Conservation (phyloP, 805 yeast genomes). For the Metschnikowia similis region DNA sequence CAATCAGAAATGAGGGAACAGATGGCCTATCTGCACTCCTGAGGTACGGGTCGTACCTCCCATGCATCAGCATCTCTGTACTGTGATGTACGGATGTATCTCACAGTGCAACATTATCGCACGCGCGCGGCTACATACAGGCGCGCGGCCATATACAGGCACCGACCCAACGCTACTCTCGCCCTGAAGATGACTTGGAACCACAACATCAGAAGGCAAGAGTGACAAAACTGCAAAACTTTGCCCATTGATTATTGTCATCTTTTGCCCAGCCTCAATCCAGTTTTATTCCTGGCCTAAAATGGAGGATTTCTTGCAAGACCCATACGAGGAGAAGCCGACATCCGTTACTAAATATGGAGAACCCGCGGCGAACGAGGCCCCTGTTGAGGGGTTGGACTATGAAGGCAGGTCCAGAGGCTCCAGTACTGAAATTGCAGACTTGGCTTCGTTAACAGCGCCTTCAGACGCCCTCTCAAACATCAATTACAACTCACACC, state of each 20-base stretch:
- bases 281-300: neutral
- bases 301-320: constrained; percentile 12
- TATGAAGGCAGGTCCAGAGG: neutral
- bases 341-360: neutral
- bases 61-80: no score
- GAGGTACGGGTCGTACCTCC: no score
- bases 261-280: neutral
- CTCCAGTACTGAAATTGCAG: neutral
- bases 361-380: neutral
- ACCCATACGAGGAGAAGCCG: constrained; percentile 9
- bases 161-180: neutral
- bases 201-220: neutral
- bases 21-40: no score
- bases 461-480: neutral
- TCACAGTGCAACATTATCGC: no score
- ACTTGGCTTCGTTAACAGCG: neutral
- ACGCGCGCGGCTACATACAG: neutral
- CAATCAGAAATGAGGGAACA: no score
- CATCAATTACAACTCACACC: neutral
- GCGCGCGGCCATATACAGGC: neutral
- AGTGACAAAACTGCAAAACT: neutral
- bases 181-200: neutral
- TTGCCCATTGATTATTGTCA: neutral
- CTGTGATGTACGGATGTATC: no score
- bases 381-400: neutral